These are phyloP conservation scores for Berkeleyomyces basicola DNA, from an alignment of 2,329 filamentous ascomycete genomes.

Conservation along the genomic window DNA sequence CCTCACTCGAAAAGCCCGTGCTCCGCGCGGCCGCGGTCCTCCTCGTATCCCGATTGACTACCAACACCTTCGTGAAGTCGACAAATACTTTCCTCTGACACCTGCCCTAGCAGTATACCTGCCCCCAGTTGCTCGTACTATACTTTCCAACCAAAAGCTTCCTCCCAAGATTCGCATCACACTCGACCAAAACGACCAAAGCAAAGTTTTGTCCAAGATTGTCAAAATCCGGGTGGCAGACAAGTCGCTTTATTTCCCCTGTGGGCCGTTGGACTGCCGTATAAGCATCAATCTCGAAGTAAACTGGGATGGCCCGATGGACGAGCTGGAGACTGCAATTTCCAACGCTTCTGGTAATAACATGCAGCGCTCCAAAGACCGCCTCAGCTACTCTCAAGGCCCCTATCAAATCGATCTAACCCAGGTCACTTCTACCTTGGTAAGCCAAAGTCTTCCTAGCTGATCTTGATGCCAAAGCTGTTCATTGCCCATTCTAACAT, in stretches of 20 bases:
- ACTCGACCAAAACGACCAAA: conserved; percentile 45
- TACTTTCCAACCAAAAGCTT: conserved; percentile 20
- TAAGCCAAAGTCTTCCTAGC: conserved; percentile 19
- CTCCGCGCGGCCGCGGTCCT: conserved; percentile 16
- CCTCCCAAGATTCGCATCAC: conserved; percentile 54
- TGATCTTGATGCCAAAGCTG: not conserved
- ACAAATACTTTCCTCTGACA: conserved; percentile 68
- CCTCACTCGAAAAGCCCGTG: conserved; percentile 26
- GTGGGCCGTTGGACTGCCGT: conserved; percentile 68
- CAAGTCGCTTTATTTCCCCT: conserved; percentile 71
- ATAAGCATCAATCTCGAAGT: conserved; percentile 93
- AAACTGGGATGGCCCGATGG: conserved; percentile 55
- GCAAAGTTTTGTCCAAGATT: conserved; percentile 60
- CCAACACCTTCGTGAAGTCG: conserved; percentile 64
- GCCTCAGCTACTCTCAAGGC: conserved; percentile 77
- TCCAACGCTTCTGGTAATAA: conserved; percentile 17
- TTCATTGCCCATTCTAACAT: not conserved
- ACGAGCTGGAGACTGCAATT: conserved; percentile 32
- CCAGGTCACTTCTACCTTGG: conserved; percentile 49
- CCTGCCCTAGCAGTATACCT: conserved; percentile 30
- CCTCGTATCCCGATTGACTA: conserved; percentile 54
- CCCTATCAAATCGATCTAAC: conserved; percentile 86
- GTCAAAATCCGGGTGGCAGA: conserved; percentile 82
- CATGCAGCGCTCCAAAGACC: conserved; percentile 57
- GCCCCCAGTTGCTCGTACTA: not conserved